These are phyloP conservation scores for Castanopsis chinensis DNA, from an alignment of 306 rosid species.

Conservation along the genomic window DNA sequence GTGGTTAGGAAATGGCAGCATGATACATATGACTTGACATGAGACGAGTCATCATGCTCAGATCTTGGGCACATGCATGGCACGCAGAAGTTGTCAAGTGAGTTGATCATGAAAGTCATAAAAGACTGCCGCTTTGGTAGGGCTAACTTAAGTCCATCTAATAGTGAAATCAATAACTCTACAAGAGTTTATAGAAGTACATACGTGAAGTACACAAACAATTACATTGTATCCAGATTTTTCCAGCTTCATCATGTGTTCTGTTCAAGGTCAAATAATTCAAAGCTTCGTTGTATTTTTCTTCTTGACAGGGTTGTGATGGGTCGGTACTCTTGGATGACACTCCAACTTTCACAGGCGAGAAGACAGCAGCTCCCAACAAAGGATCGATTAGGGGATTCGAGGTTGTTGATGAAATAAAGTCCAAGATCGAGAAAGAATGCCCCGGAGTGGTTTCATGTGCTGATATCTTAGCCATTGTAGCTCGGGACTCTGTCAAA, in stretches of 20 bases:
- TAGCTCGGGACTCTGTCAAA: slow-evolving; percentile 73
- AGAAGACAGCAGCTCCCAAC: slow-evolving; percentile 70
- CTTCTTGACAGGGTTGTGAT: slow-evolving; percentile 73
- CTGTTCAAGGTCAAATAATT: not conserved
- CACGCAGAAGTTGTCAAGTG: too few species aligned
- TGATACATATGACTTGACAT: too few species aligned
- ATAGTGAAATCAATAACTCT: not conserved
- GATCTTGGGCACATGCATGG: too few species aligned
- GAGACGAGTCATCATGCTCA: too few species aligned
- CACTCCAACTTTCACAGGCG: slow-evolving; percentile 53
- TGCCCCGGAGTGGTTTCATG: slow-evolving; percentile 78
- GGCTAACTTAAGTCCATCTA: not conserved
- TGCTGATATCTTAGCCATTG: slow-evolving; percentile 78
- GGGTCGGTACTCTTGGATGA: slow-evolving; percentile 76
- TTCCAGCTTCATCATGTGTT: not conserved
- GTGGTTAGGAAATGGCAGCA: too few species aligned
- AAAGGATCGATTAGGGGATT: slow-evolving; percentile 56
- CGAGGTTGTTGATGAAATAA: slow-evolving; percentile 54
- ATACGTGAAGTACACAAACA: not conserved
- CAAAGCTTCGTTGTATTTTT: not conserved
- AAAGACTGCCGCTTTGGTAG: too few species aligned
- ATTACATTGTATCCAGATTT: not conserved
- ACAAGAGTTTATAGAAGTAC: not conserved
- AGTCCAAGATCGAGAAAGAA: slow-evolving; percentile 41
- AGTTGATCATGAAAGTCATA: too few species aligned